These are phyloP conservation scores for Dipteronia dyeriana DNA, from an alignment of 345 rosid species.

Conservation along the genomic window DNA sequence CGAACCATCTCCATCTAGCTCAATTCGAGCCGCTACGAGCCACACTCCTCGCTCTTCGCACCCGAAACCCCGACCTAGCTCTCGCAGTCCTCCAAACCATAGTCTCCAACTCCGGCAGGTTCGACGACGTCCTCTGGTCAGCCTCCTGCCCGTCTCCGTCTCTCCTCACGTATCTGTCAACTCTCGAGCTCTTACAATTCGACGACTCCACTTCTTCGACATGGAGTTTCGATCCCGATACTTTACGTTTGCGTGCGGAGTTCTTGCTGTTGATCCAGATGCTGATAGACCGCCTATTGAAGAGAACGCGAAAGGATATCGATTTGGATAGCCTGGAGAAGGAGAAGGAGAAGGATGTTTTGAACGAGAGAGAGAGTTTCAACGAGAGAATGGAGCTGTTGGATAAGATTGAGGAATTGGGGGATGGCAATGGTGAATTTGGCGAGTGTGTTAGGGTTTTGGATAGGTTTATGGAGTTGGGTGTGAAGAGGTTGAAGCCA, in stretches of 20 bases:
- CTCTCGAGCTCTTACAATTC: conserved; percentile 68
- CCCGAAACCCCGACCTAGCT: conserved; percentile 69
- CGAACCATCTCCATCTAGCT: conserved; percentile 84
- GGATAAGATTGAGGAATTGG: conserved; percentile 29
- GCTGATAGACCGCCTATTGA: conserved; percentile 51
- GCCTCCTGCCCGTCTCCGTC: conserved; percentile 76
- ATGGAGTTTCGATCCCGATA: conserved; percentile 75
- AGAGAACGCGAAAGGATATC: conserved; percentile 32
- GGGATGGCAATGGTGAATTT: conserved; percentile 39
- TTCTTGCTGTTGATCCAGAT: conserved; percentile 68
- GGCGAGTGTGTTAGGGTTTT: conserved; percentile 48
- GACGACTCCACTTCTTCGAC: conserved; percentile 47
- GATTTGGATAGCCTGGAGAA: conserved; percentile 39
- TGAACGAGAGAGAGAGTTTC: conserved; percentile 25
- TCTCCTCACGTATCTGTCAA: conserved; percentile 65
- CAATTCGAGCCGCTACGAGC: conserved; percentile 96
- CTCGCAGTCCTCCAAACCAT: conserved; percentile 70
- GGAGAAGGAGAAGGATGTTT: conserved; percentile 32
- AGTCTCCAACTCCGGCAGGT: conserved; percentile 72
- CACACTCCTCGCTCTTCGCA: conserved; percentile 66
- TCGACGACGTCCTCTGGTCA: conserved; percentile 74
- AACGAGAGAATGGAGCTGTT: conserved; percentile 30
- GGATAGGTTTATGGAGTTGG: conserved; percentile 62
- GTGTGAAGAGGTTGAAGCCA: conserved; percentile 61
- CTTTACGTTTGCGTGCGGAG: conserved; percentile 72